Conservation (phyloP, 768 basidiomycete genomes). For the Mycena olivaceomarginata region DNA sequence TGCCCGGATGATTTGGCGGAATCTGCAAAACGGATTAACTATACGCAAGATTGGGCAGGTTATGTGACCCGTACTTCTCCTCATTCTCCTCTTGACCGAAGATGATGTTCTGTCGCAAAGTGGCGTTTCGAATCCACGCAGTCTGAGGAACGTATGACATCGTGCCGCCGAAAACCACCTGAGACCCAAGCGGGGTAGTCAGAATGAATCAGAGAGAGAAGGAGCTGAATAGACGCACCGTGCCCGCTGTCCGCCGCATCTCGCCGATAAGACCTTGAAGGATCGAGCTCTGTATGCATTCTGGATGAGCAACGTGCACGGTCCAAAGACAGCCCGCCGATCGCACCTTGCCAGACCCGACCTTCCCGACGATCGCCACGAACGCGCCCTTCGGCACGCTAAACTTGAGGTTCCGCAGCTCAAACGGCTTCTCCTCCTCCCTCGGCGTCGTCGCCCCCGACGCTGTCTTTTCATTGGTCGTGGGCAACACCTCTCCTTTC, state of each 20-base stretch:
- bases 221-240: constrained; percentile 57
- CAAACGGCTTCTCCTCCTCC: constrained; percentile 71
- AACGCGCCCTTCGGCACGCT: constrained; percentile 73
- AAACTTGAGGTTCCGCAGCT: constrained; percentile 67
- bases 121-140: constrained; percentile 82
- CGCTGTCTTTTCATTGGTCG: constrained; percentile 36
- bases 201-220: neutral
- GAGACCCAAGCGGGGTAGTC: neutral
- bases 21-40: constrained; percentile 55
- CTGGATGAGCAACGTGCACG: neutral
- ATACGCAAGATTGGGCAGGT: neutral
- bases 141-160: constrained; percentile 77
- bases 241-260: constrained; percentile 77
- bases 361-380: constrained; percentile 83
- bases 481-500: constrained; percentile 47
- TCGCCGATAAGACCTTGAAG: constrained; percentile 78
- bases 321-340: neutral
- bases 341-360: constrained; percentile 83
- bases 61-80: constrained; percentile 58
- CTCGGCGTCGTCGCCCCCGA: constrained; percentile 41
- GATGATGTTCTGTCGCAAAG: constrained; percentile 82
- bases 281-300: constrained; percentile 67
- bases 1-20: constrained; percentile 74
- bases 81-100: constrained; percentile 84
- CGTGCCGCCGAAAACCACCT: constrained; percentile 73